Evolutionary conservation across 2,329 filamentous ascomycete genomes (phyloP), one percentile per base, ranked within the genome.

Genomic region (Aspergillus amoenus): DNA sequence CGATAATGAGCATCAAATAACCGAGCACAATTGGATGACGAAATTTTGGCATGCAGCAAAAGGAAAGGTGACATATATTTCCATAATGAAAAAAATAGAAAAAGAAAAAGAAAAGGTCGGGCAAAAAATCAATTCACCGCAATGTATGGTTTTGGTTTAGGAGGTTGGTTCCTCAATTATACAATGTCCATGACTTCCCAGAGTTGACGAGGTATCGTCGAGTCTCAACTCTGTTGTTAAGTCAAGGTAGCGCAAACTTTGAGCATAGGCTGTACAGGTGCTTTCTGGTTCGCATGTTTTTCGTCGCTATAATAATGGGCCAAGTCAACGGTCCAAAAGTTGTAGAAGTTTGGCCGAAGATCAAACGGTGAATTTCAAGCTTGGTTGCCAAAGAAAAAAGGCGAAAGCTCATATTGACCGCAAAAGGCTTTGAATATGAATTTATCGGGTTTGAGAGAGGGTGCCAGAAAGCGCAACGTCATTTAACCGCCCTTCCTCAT

Each of bases 401-500:
- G 27, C 27, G 9, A 30, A 30, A 27, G 22, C n/a, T 18, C 47
- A 41, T 21, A 43, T 15, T 39, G 18, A 18, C 27, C 32, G 39
- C 27, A 41, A 30, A 21, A 37, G 22, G 5, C 9, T 11, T 7
- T 15, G 9, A n/a, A 27, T 15, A 21, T 21, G 39, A 39, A 24
- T n/a, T 18, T 37, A 15, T 18, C 7, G 27, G 22, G 2, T n/a
- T 22, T 12, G 34, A 27, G 37, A 32, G 27, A 51, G n/a, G n/a
- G 27, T 21, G 11, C n/a, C 30, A 17, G 21, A 24, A 17, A 3
- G 13, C 15, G 22, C 12, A 27, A 40, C 13, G 21, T 30, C 18
- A 43, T 55, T 77, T 69, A 79, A 27, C 77, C 77, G 18, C 77
- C 77, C 66, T 79, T 79, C 52, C 77, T 70, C 64, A 78, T 58